Base-by-base conservation (phyloP, 1,139 yeast genomes). In the Geotrichum cucujoidarum region DNA sequence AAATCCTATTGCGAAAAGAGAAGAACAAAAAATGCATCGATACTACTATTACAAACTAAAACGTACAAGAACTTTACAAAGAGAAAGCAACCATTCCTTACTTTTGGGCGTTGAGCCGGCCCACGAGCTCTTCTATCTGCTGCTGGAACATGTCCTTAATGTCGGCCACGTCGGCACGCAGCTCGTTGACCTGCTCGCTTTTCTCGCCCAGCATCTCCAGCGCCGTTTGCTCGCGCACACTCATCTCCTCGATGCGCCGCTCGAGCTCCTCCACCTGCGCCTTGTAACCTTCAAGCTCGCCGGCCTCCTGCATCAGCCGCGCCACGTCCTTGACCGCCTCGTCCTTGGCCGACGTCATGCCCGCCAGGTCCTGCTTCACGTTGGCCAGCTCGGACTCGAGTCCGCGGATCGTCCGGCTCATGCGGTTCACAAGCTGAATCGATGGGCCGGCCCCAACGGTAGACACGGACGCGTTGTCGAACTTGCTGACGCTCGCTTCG, bases 111-210 rank as follows among this genome's bases (percentile, higher is more conserved):
- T 60, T 52, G 10, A 70, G 83, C 66, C 83, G 69, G 50, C 78
- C 85, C 38, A 86, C 81, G 76, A 90, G 74, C 59, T 89, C 94
- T 63, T 87, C 94, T 29, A 89, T 92, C 65, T 92, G 98, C 53
- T 77, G 76, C 53, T 79, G 76, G 62, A 89, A 78, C 70, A 90
- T 71, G 36, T 84, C 90, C 65, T 90, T 92, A 65, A 92, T 72
- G 64, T 92, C 99, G 5, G 73, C 75, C 14, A 94, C 92, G 61
- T 92, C 99, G 3, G 95, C 95, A 55, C 75, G 74, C 46, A 94
- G 72, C 65, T 92, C 98, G 49, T 82, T 86, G 5, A 87, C 92
- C 55, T 74, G 76, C 63, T 94, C 98, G 13, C 89, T 77, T 62
- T 90, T 89, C 60, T 90, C 97, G 4, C 97, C 97, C 17, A 90